Conservation (phyloP, 2,329 filamentous ascomycete species). For the Beauveria varroae region DNA sequence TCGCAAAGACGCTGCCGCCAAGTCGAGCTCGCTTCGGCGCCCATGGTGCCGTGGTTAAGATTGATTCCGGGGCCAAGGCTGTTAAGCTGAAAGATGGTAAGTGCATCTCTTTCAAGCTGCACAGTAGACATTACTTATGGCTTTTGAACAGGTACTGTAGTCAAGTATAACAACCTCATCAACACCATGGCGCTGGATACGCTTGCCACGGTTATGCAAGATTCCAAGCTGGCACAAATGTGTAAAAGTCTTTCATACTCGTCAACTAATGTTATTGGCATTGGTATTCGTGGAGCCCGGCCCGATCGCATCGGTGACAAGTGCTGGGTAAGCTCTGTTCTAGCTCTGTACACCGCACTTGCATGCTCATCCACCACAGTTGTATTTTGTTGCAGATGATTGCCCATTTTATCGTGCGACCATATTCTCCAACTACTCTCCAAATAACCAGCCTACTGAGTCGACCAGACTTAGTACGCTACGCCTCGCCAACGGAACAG, state of each 20-base stretch:
- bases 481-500: constrained; percentile 64
- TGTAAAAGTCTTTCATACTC: constrained; percentile 95
- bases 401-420: constrained; percentile 94
- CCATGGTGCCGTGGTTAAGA: constrained; percentile 66
- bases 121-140: neutral
- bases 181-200: constrained; percentile 86
- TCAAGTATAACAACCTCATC: constrained; percentile 79
- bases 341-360: neutral
- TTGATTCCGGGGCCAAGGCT: constrained; percentile 70
- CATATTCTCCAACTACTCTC: constrained; percentile 97
- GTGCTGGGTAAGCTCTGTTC: constrained; percentile 67
- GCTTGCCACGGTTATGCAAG: constrained; percentile 72
- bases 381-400: constrained; percentile 93
- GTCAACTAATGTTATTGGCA: constrained; percentile 92
- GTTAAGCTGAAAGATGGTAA: constrained; percentile 68
- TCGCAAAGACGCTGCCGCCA: constrained; percentile 76
- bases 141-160: constrained; percentile 45
- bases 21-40: constrained; percentile 78
- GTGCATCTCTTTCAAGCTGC: neutral
- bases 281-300: constrained; percentile 84
- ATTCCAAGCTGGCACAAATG: constrained; percentile 72
- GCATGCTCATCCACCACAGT: constrained; percentile 30
- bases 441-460: constrained; percentile 77
- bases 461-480: constrained; percentile 71
- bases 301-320: constrained; percentile 98